phyloP scores from a whole-genome alignment of 164 flowering plant genomes.

The Magnolia officinalis region DNA sequence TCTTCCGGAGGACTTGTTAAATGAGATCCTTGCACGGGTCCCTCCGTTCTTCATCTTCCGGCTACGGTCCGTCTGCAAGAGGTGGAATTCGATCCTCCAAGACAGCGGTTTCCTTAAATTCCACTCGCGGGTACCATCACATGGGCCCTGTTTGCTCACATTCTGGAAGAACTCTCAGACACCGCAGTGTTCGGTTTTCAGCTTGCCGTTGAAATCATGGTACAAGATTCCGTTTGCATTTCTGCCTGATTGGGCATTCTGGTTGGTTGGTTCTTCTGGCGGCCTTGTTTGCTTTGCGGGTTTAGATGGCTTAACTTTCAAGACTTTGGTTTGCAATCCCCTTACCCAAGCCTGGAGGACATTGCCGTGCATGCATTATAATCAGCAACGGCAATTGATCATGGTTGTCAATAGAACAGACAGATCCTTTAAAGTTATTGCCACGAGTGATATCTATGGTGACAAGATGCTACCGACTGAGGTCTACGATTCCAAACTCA shows the following conservation, averaged over 20 bases:
- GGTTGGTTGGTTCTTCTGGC: conserved; percentile 92
- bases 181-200: conserved; percentile 79
- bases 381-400: conserved; percentile 86
- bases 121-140: conserved; percentile 80
- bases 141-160: conserved; percentile 86
- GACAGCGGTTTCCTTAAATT: conserved; percentile 75
- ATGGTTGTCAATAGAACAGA: conserved; percentile 77
- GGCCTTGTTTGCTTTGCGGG: conserved; percentile 94
- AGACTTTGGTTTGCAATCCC: conserved; percentile 80
- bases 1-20: conserved; percentile 86
- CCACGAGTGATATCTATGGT: conserved; percentile 86
- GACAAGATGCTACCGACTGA: conserved; percentile 84
- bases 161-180: conserved; percentile 75
- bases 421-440: conserved; percentile 73
- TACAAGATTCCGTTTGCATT: conserved; percentile 75
- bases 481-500: conserved; percentile 77
- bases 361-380: conserved; percentile 80
- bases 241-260: conserved; percentile 82
- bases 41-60: conserved; percentile 91
- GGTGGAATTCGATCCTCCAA: conserved; percentile 86
- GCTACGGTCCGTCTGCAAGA: conserved; percentile 77
- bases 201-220: conserved; percentile 87
- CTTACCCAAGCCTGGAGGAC: conserved; percentile 82
- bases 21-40: conserved; percentile 82
- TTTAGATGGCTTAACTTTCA: conserved; percentile 69